phyloP scores from a whole-genome alignment of 2,329 filamentous ascomycete genomes.

The Pleomassaria siparia region DNA sequence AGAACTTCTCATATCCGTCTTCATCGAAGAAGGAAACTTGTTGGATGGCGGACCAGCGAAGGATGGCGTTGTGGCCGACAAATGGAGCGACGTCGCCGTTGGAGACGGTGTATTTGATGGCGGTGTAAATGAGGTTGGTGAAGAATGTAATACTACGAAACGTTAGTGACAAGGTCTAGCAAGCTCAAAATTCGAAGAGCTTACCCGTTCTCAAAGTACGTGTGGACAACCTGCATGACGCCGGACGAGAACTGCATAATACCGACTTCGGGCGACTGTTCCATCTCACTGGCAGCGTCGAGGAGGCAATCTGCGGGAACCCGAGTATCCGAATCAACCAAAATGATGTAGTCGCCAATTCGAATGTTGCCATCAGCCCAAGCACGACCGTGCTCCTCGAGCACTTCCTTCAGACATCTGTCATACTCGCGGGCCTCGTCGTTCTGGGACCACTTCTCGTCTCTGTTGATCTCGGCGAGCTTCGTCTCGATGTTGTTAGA shows the following conservation, averaged over 20 bases:
- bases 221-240: constrained; percentile 71
- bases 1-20: constrained; percentile 66
- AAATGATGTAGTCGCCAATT: constrained; percentile 75
- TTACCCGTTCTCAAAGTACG: constrained; percentile 67
- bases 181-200: background rate
- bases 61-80: constrained; percentile 73
- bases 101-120: constrained; percentile 68
- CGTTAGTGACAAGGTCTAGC: background rate
- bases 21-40: constrained; percentile 57
- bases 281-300: constrained; percentile 77
- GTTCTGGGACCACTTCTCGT: constrained; percentile 35
- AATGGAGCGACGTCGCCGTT: constrained; percentile 72
- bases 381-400: constrained; percentile 67
- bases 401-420: constrained; percentile 60
- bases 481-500: constrained; percentile 64
- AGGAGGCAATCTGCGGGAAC: constrained; percentile 74
- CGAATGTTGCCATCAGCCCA: constrained; percentile 85
- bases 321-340: constrained; percentile 79
- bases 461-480: constrained; percentile 45
- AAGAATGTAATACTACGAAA: constrained; percentile 66
- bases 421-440: constrained; percentile 26
- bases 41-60: constrained; percentile 68
- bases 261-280: constrained; percentile 73
- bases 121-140: constrained; percentile 72
- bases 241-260: constrained; percentile 75